Evolutionary conservation across 2,329 filamentous ascomycete genomes (phyloP).

Genomic region (Aureobasidium melanogenum): DNA sequence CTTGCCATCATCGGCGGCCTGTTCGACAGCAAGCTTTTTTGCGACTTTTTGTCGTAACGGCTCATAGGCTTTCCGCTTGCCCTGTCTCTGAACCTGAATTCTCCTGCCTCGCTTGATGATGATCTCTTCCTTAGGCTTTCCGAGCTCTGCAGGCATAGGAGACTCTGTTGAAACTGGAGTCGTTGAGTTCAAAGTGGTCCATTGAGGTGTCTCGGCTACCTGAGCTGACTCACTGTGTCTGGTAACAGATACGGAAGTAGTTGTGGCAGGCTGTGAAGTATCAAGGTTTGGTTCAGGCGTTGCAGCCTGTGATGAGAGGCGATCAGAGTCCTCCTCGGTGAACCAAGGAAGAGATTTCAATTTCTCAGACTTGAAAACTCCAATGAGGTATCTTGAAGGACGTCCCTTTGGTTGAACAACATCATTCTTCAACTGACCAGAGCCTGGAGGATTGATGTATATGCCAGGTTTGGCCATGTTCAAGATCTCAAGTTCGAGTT

Average conservation of each 20-base stretch:
- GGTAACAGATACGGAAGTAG: neutral
- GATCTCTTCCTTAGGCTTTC: neutral
- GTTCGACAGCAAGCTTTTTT: constrained; percentile 6
- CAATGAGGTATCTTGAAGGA: constrained; percentile 34
- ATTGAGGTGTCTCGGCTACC: neutral
- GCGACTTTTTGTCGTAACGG: neutral
- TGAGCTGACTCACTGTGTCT: neutral
- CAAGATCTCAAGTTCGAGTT: constrained; percentile 23
- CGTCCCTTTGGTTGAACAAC: constrained; percentile 26
- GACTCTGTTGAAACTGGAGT: neutral
- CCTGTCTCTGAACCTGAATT: constrained; percentile 2
- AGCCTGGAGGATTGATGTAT: constrained; percentile 38
- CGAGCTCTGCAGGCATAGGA: neutral
- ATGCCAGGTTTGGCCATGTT: constrained; percentile 28
- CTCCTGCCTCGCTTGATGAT: constrained; percentile 6
- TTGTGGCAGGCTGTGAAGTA: neutral
- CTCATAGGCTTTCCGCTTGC: constrained; percentile 6
- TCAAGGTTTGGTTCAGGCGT: neutral
- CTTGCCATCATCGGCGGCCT: neutral
- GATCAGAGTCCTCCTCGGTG: neutral
- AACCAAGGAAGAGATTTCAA: constrained; percentile 31
- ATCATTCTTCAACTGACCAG: constrained; percentile 24
- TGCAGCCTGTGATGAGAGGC: neutral
- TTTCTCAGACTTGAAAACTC: constrained; percentile 31
- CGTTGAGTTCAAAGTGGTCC: neutral